These are phyloP conservation scores for Darksidea phi DNA, from an alignment of 495 filamentous ascomycete species.

Conservation along the genomic window DNA sequence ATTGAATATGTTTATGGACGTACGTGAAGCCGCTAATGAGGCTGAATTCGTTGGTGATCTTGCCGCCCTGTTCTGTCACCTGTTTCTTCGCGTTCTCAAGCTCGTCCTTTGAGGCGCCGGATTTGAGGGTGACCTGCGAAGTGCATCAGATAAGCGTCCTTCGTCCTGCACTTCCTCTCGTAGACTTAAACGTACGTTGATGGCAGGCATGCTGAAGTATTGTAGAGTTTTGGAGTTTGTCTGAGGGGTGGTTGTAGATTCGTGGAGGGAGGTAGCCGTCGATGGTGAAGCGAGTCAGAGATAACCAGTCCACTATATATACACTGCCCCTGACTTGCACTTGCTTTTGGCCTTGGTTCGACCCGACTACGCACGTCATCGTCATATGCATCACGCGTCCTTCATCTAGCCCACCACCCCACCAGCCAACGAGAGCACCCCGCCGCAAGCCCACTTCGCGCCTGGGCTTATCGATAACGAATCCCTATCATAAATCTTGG, in stretches of 20 bases:
- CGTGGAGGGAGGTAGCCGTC: background rate
- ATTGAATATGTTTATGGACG: slow-evolving; percentile 39
- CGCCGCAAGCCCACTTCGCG: slow-evolving; percentile 6
- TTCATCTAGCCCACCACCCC: no score
- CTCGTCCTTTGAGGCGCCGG: slow-evolving; percentile 57
- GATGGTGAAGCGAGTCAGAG: background rate
- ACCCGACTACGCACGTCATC: slow-evolving; percentile 6
- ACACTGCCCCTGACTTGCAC: slow-evolving; percentile 4
- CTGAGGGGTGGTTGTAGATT: background rate
- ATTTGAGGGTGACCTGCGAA: slow-evolving; percentile 73
- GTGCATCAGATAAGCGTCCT: background rate
- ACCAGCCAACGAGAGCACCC: no score
- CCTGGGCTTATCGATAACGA: slow-evolving; percentile 28
- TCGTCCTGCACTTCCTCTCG: no score
- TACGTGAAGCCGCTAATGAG: slow-evolving; percentile 93
- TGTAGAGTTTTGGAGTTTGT: background rate
- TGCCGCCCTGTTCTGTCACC: slow-evolving; percentile 68
- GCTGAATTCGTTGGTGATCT: slow-evolving; percentile 76
- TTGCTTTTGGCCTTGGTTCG: slow-evolving; percentile 18
- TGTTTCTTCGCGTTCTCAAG: slow-evolving; percentile 74
- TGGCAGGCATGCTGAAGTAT: slow-evolving; percentile 61
- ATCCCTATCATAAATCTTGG: slow-evolving; percentile 29
- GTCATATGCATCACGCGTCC: slow-evolving; percentile 23
- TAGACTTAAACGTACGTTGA: no score
- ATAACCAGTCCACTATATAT: no score